Evolutionary conservation across 2,329 filamentous ascomycete species (phyloP).

Genomic region (Colletotrichum sp.): DNA sequence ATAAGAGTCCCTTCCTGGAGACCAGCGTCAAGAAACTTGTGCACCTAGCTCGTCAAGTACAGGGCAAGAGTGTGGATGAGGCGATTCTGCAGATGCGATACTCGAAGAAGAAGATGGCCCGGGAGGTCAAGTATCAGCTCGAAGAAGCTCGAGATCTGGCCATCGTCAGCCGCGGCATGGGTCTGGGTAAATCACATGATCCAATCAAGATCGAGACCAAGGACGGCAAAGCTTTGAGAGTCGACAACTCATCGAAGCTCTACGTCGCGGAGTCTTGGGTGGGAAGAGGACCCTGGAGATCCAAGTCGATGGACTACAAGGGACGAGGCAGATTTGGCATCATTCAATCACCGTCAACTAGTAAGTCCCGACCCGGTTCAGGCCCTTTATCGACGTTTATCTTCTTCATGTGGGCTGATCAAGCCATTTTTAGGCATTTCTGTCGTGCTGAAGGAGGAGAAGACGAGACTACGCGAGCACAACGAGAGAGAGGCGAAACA

Average conservation of each 20-base stretch:
- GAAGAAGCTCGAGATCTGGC: conserved; percentile 83
- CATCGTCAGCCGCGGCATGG: conserved; percentile 84
- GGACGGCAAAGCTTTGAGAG: conserved; percentile 73
- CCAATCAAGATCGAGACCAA: conserved; percentile 69
- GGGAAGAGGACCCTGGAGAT: conserved; percentile 71
- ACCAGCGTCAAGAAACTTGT: conserved; percentile 93
- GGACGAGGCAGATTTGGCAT: conserved; percentile 75
- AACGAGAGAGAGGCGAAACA: conserved; percentile 80
- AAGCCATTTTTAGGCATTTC: conserved; percentile 63
- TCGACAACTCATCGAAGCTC: conserved; percentile 78
- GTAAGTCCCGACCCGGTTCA: conserved; percentile 54
- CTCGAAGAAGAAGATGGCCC: conserved; percentile 90
- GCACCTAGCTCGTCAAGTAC: conserved; percentile 84
- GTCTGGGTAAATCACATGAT: conserved; percentile 56
- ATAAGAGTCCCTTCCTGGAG: conserved; percentile 75
- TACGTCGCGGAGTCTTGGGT: conserved; percentile 97
- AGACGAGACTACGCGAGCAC: conserved; percentile 81
- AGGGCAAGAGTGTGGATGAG: conserved; percentile 92
- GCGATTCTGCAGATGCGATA: conserved; percentile 95
- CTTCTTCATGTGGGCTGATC: background rate
- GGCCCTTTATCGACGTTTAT: background rate
- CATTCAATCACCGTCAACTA: conserved; percentile 74
- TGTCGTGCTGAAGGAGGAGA: conserved; percentile 90
- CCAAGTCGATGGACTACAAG: conserved; percentile 68
- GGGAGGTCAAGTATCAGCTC: conserved; percentile 79